Evolutionary conservation across 495 filamentous ascomycete genomes (phyloP).

Genomic region (Aspergillus bridgeri): DNA sequence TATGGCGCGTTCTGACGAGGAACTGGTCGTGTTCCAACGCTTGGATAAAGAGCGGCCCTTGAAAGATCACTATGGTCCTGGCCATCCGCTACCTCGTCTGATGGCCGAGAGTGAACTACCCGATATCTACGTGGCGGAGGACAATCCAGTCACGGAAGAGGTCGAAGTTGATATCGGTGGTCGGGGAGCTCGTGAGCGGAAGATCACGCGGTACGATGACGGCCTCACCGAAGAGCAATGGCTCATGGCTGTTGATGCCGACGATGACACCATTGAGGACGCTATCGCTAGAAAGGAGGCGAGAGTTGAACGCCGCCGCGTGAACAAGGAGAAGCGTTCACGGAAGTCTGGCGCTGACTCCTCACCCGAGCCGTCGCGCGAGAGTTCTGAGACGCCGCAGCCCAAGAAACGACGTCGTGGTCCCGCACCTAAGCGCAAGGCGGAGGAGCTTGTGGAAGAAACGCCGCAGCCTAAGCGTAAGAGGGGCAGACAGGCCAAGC

Average conservation of each 20-base stretch:
- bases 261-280: slow-evolving; percentile 90
- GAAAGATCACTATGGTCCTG: slow-evolving; percentile 66
- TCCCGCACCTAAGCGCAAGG: slow-evolving; percentile 77
- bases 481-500: slow-evolving; percentile 69
- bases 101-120: slow-evolving; percentile 88
- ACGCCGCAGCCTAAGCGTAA: slow-evolving; percentile 79
- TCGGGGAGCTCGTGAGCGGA: slow-evolving; percentile 90
- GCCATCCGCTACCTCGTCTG: slow-evolving; percentile 65
- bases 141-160: slow-evolving; percentile 76
- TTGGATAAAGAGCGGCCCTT: slow-evolving; percentile 72
- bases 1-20: slow-evolving; percentile 71
- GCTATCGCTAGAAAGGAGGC: slow-evolving; percentile 86
- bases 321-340: slow-evolving; percentile 63
- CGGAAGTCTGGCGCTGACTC: slow-evolving; percentile 53
- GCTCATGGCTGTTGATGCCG: slow-evolving; percentile 86
- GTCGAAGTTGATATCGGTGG: slow-evolving; percentile 73
- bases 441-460: slow-evolving; percentile 72
- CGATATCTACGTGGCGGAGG: slow-evolving; percentile 87
- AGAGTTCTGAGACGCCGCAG: slow-evolving; percentile 70
- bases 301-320: slow-evolving; percentile 73
- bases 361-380: slow-evolving; percentile 71
- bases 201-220: slow-evolving; percentile 91
- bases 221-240: slow-evolving; percentile 98
- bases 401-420: slow-evolving; percentile 76
- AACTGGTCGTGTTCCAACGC: slow-evolving; percentile 64